Evolutionary conservation across 768 basidiomycete genomes (phyloP), one percentile per base, ranked within the genome.

Genomic region (Leccinum boreale): DNA sequence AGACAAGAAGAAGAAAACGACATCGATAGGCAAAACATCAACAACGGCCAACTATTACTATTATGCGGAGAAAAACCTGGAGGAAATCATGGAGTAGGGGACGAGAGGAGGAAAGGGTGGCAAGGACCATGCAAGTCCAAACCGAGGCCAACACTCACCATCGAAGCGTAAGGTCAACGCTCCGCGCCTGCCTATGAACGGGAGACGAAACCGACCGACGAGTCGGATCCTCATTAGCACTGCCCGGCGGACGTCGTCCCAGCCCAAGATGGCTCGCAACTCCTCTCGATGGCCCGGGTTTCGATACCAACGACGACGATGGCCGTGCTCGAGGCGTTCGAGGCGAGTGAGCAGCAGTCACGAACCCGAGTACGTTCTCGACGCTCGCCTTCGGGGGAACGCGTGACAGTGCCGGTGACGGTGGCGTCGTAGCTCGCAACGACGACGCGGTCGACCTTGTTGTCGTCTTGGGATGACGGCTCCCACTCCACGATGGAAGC

Each of bases 401-500:
- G 15, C 48, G n/a, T 21, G 53, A 53, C 28, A 29, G 50, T 45
- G 42, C 26, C n/a, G 29, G 11, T 4, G 50, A 19, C 23, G 39
- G 49, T 17, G 39, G 39, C 39, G 9, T 42, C 39, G 39, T 42
- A n/a, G 39, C 11, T 53, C 17, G 29, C 23, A 44, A 42, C 39
- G 39, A 42, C 39, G 45, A 52, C 48, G 56, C n/a, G 19, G 47
- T 52, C 36, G 42, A 55, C 46, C 36, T 39, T 39, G 36, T 39
- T 44, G 54, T 55, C 53, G 45, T 45, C 24, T 52, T 21, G 28
- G 21, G 39, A 55, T 46, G 39, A 6, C 48, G 58, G 19, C 29
- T 58, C 14, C 15, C 53, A 46, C 36, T 60, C 55, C 60, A 67
- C 49, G 50, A 67, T 60, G 61, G 60, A 67, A 69, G 60, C 23